phyloP scores from a whole-genome alignment of 495 filamentous ascomycete species.

The Neurospora tetraspora region DNA sequence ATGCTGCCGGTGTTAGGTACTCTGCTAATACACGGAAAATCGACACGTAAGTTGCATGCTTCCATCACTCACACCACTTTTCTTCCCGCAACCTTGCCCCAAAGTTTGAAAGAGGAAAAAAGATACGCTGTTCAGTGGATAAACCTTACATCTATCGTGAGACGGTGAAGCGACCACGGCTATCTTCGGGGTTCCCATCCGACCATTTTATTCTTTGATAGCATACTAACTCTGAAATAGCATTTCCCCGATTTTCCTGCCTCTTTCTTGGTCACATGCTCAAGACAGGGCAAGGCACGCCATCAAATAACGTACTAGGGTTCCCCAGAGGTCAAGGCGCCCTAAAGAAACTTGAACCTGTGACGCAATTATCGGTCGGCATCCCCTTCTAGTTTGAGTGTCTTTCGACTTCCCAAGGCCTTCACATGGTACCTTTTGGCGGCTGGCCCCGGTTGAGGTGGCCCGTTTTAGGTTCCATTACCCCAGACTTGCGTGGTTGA shows the following conservation, averaged over 20 bases:
- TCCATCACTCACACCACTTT: not conserved
- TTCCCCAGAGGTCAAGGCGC: not conserved
- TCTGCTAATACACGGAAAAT: not conserved
- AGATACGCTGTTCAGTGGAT: not conserved
- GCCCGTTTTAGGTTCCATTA: not conserved
- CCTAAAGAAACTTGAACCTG: not conserved
- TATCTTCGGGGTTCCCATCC: not conserved
- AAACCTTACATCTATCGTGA: not conserved
- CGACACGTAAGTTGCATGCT: not conserved
- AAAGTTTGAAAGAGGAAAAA: not conserved
- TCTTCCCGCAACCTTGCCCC: not conserved
- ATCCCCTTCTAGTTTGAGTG: not conserved
- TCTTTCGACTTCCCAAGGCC: not conserved
- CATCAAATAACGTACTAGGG: not conserved
- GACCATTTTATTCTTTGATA: not conserved
- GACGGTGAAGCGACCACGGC: not conserved
- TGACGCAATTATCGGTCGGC: not conserved
- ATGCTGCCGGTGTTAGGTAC: not conserved
- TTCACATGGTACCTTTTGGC: not conserved
- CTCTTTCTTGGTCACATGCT: not conserved
- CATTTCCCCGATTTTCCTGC: not conserved
- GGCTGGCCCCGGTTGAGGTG: not conserved
- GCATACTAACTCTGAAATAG: not conserved
- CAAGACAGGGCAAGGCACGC: not conserved
- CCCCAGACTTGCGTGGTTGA: not conserved